Evolutionary conservation across 2,329 filamentous ascomycete genomes (phyloP), one percentile per base, ranked within the genome.

Genomic region (Sclerotinia nivalis): DNA sequence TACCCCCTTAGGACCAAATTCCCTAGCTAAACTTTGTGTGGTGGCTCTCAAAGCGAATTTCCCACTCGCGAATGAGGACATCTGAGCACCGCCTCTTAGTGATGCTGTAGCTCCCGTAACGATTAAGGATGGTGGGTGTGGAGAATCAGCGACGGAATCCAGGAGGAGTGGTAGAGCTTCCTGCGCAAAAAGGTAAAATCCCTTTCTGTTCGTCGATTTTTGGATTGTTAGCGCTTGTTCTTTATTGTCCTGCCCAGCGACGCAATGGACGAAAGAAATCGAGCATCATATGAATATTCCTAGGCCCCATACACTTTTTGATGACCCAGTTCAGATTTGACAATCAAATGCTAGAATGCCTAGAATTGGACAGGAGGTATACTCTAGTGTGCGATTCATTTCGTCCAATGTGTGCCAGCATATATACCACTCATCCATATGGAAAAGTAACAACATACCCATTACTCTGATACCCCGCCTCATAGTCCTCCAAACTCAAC

Each of bases 81-180:
- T 91, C 18, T 83, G 82, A 0, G 92, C 88, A 15, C 88, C 90
- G 5, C 91, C 91, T 75, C 89, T 91, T 25, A 95, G 74, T 0
- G 90, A 92, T 0, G 93, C 93, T 0, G 93, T 97, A 0, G 93
- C 93, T 45, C 93, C 93, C 0, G 93, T 97, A 80, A 96, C 91
- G 76, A 97, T 90, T 28, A 97, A 83, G 0, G 91, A 90, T 0
- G 93, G 93, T 6, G 93, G 92, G 76, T 93, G 81, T 45, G 85
- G 83, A 56, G 82, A 81, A 0, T 80, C 79, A 47, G 80, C 75
- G 0, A 88, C 85, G 0, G 89, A 84, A 31, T 88, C 84, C 2
- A 94, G 84, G 1, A 97, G 86, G 1, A 90, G 83, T 0, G 93
- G 93, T 0, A 97, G 81, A 0, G 87, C 83, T 3, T 85, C 83